A percentile compares a stretch with the other conserved stretches of the same genome.
Evolutionary conservation across 441 rosid species (phyloP).

Genomic region (Kokia cookei): DNA sequence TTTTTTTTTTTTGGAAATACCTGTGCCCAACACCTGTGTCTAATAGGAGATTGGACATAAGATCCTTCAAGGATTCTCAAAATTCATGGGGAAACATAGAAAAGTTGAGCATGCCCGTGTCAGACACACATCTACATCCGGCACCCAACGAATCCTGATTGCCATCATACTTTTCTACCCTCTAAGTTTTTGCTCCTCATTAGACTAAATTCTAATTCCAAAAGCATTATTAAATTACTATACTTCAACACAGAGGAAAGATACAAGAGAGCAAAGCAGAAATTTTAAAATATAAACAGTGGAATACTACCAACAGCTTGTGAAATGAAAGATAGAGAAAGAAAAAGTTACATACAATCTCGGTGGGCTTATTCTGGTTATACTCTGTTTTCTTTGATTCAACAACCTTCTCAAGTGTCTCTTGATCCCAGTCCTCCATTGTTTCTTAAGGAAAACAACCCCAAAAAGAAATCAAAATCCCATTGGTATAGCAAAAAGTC

Average conservation of each 20-base stretch:
- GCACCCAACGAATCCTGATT: not conserved
- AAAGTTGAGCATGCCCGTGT: not conserved
- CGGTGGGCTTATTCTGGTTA: conserved; percentile 85
- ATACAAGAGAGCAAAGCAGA: not conserved
- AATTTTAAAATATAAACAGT: not conserved
- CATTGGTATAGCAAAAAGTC: not conserved
- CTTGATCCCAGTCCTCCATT: conserved; percentile 99
- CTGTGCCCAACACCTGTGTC: not conserved
- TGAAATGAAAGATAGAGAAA: not conserved
- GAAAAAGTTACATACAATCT: conserved; percentile 52
- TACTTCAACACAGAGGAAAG: not conserved
- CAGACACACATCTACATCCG: not conserved
- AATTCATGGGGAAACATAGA: not conserved
- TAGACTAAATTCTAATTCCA: not conserved
- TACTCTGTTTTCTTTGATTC: conserved; percentile 79
- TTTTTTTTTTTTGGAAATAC: not conserved
- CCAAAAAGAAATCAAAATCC: conserved; percentile 3
- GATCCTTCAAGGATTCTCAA: not conserved
- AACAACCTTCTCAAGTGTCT: conserved; percentile 81
- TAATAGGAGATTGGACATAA: not conserved
- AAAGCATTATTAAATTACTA: not conserved
- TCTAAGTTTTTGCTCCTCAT: not conserved
- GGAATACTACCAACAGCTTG: not conserved
- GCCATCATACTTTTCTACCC: not conserved
- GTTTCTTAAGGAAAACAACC: conserved; percentile 29